These are phyloP conservation scores for Ophiostoma populinum DNA, from an alignment of 2,329 filamentous ascomycete species.

Conservation along the genomic window DNA sequence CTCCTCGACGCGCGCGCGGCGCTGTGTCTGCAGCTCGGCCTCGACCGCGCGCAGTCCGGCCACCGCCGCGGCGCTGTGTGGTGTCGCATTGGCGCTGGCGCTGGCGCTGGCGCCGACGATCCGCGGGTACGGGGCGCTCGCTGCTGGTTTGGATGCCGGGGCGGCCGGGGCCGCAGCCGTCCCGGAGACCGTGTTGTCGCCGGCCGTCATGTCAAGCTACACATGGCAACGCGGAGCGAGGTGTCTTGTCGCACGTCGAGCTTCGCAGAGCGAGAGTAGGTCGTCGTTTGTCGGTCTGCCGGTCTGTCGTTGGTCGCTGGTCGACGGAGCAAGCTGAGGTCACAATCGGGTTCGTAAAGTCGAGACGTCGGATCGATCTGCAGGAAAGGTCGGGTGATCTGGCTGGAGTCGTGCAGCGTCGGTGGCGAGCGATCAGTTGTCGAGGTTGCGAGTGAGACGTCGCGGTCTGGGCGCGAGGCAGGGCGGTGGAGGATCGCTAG, in stretches of 20 bases:
- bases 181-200: constrained; percentile 7
- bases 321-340: too few relatives aligned
- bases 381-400: neutral
- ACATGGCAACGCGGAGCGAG: constrained; percentile 3
- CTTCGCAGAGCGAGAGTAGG: too few relatives aligned
- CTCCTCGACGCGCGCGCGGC: constrained; percentile 64
- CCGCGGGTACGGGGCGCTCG: neutral
- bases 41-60: neutral
- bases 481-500: neutral
- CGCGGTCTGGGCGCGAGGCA: neutral
- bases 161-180: neutral
- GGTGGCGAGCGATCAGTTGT: neutral
- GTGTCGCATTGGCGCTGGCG: neutral
- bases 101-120: neutral
- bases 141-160: neutral
- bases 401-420: neutral
- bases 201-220: constrained; percentile 8
- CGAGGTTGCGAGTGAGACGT: neutral
- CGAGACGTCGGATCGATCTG: neutral
- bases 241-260: too few relatives aligned
- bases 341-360: too few relatives aligned
- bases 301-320: too few relatives aligned
- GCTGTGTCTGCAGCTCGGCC: constrained; percentile 52
- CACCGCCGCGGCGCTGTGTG: neutral
- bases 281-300: too few relatives aligned